These are phyloP conservation scores for Ambrosia trifida DNA, from an alignment of 129 eudicot species.

Conservation along the genomic window DNA sequence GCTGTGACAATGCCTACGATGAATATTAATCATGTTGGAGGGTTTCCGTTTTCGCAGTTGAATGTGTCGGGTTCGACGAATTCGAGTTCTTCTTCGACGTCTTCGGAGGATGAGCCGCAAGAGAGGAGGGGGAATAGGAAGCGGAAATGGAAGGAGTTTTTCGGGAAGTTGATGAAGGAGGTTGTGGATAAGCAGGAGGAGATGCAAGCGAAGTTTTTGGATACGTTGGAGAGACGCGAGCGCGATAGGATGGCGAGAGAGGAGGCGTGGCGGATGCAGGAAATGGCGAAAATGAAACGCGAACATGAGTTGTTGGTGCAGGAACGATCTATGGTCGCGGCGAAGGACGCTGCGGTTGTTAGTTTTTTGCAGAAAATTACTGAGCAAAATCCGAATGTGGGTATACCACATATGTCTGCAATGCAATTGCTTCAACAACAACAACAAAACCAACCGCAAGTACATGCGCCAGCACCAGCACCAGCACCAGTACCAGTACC, in stretches of 20 bases:
- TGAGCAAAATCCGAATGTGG: slow-evolving; percentile 38
- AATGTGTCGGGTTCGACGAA: slow-evolving; percentile 42
- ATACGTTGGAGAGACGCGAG: slow-evolving; percentile 74
- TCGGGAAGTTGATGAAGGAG: slow-evolving; percentile 67
- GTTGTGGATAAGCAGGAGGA: slow-evolving; percentile 84
- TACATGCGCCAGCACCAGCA: neutral
- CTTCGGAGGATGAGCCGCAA: slow-evolving; percentile 76
- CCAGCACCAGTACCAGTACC: neutral
- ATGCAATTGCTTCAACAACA: slow-evolving; percentile 39
- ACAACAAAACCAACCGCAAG: slow-evolving; percentile 26
- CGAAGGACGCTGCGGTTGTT: slow-evolving; percentile 76
- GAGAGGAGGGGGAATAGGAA: slow-evolving; percentile 55
- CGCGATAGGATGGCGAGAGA: slow-evolving; percentile 64
- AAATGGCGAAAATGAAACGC: slow-evolving; percentile 67
- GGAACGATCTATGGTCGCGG: slow-evolving; percentile 81
- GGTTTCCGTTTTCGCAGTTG: slow-evolving; percentile 34
- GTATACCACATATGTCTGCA: slow-evolving; percentile 29
- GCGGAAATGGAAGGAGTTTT: slow-evolving; percentile 81
- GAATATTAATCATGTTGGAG: slow-evolving; percentile 27
- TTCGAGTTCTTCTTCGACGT: slow-evolving; percentile 73
- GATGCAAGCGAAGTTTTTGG: slow-evolving; percentile 65
- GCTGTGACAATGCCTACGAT: slow-evolving; percentile 36
- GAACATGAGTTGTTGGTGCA: slow-evolving; percentile 73
- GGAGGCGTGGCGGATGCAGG: slow-evolving; percentile 82
- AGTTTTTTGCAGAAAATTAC: slow-evolving; percentile 66